Conservation (phyloP, 106 monocot genomes). For the Dioscorea dumetorum region DNA sequence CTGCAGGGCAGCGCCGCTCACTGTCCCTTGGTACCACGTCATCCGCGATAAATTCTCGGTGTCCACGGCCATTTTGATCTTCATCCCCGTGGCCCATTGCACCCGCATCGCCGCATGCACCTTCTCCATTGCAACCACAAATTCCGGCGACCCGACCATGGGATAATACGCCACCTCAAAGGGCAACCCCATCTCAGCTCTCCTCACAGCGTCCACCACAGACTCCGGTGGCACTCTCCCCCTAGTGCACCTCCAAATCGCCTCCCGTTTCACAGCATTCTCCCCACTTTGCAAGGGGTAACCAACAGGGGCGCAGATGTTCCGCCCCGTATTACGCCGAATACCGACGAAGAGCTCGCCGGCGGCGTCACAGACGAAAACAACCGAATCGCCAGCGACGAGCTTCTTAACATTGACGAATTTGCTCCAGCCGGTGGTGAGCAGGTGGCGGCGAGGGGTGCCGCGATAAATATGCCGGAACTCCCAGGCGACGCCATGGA, state of each 20-base stretch:
- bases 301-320: background rate
- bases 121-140: slow-evolving; percentile 40
- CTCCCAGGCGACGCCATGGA: slow-evolving; percentile 43
- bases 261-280: background rate
- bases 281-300: no score
- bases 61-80: slow-evolving; percentile 47
- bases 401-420: slow-evolving; percentile 67
- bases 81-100: slow-evolving; percentile 40
- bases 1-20: slow-evolving; percentile 4
- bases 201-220: slow-evolving; percentile 40
- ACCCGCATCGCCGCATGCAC: slow-evolving; percentile 34
- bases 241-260: slow-evolving; percentile 20
- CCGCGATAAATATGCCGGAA: slow-evolving; percentile 78
- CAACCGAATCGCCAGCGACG: slow-evolving; percentile 52
- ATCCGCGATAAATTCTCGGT: slow-evolving; percentile 30
- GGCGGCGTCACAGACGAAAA: slow-evolving; percentile 29
- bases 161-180: slow-evolving; percentile 66
- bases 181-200: slow-evolving; percentile 12
- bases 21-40: slow-evolving; percentile 41
- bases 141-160: slow-evolving; percentile 21
- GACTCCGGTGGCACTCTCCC: slow-evolving; percentile 28
- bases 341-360: slow-evolving; percentile 38
- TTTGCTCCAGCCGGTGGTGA: slow-evolving; percentile 74
- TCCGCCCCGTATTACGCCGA: slow-evolving; percentile 11
- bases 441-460: slow-evolving; percentile 50